phyloP scores from a whole-genome alignment of 179 eudicot species.

The Pouteria campechiana region DNA sequence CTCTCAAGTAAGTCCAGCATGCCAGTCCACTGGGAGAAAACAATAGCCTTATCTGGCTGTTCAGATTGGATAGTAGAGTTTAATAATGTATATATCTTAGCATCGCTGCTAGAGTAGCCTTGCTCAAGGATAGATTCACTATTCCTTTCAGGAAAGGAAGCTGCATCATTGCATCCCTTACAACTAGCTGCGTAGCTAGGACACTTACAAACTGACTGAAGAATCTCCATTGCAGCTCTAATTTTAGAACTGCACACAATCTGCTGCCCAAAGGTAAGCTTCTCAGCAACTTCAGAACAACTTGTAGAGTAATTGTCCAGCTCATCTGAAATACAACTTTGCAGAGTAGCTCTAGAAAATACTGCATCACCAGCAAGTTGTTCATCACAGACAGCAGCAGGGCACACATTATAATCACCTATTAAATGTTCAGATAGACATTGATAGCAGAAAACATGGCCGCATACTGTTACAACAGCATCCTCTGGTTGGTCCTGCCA shows the following conservation, averaged over 20 bases:
- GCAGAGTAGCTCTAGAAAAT: conserved; percentile 62
- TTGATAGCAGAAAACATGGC: conserved; percentile 93
- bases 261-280: conserved; percentile 33
- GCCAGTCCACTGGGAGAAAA: conserved; percentile 97
- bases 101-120: neutral
- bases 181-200: conserved; percentile 22
- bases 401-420: conserved; percentile 84
- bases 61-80: conserved; percentile 10
- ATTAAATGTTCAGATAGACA: conserved; percentile 71
- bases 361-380: conserved; percentile 65
- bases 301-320: conserved; percentile 23
- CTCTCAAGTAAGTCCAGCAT: conserved; percentile 79
- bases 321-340: conserved; percentile 58
- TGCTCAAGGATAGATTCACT: too few relatives aligned
- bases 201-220: conserved; percentile 36
- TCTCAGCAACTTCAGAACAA: conserved; percentile 24
- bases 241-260: conserved; percentile 83
- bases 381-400: conserved; percentile 63
- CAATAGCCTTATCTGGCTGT: conserved; percentile 62
- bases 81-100: neutral
- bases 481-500: conserved; percentile 95
- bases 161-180: too few relatives aligned
- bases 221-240: conserved; percentile 56
- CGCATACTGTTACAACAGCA: conserved; percentile 78
- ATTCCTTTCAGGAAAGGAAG: conserved; percentile 8